Evolutionary conservation across 805 yeast genomes (phyloP).

Genomic region (Komagataella populi): DNA sequence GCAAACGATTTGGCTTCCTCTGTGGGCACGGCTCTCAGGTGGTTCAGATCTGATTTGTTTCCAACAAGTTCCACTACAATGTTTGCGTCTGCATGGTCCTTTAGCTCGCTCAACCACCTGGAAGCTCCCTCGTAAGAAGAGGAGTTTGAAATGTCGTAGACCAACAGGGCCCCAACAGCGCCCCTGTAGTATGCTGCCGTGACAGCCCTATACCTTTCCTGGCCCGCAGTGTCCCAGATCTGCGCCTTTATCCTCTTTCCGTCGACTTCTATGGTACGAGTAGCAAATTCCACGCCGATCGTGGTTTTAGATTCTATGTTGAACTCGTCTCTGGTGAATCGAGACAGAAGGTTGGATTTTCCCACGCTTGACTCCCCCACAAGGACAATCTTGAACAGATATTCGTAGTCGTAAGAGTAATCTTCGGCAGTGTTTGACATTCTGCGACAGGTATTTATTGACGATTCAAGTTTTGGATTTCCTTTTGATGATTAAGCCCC

Average conservation of each 20-base stretch:
- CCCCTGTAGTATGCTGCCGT: slow-evolving; percentile 97
- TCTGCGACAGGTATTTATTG: not conserved
- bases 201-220: slow-evolving; percentile 95
- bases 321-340: slow-evolving; percentile 93
- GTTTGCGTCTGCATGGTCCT: slow-evolving; percentile 87
- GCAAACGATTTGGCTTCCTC: slow-evolving; percentile 96
- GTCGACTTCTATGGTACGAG: slow-evolving; percentile 81
- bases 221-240: slow-evolving; percentile 99
- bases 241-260: slow-evolving; percentile 80
- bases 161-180: slow-evolving; percentile 93
- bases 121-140: slow-evolving; percentile 76
- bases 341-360: slow-evolving; percentile 81
- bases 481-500: not conserved
- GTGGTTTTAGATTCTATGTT: slow-evolving; percentile 89
- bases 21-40: slow-evolving; percentile 91
- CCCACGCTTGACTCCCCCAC: slow-evolving; percentile 98
- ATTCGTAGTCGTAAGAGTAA: slow-evolving; percentile 75
- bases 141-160: slow-evolving; percentile 88
- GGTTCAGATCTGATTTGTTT: slow-evolving; percentile 82
- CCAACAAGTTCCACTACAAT: slow-evolving; percentile 91
- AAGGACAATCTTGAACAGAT: slow-evolving; percentile 79
- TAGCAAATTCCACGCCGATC: slow-evolving; percentile 97
- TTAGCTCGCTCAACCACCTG: slow-evolving; percentile 83
- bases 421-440: slow-evolving; percentile 37
- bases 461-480: not conserved